Evolutionary conservation across 2,329 filamentous ascomycete genomes (phyloP), one percentile per base, ranked within the genome.

Genomic region (Monosporascus sp.): DNA sequence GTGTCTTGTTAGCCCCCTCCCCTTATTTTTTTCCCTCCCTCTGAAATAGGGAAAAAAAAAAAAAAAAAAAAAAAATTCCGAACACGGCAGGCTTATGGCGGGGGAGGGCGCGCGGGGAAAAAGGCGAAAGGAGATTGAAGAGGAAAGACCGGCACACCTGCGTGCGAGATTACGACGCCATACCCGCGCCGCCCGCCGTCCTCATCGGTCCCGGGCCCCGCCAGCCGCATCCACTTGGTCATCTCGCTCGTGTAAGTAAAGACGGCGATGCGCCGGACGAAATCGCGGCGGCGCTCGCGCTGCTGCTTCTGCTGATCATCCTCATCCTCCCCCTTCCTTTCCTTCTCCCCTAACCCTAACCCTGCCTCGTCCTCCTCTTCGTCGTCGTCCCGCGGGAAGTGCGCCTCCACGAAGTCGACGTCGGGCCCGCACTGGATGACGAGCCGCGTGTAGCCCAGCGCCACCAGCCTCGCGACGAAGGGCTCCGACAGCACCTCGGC

Each of bases 101-200:
- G 20, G 27, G 27, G n/a, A n/a, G n/a, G n/a, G n/a, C n/a, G n/a
- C 11, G 9, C 9, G 11, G 31, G 2, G 9, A 35, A 35, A 14
- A 35, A 8, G 19, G 19, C 14, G 9, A 14, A 20, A 43, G 6
- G 20, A 20, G 9, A 20, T 24, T 2, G 40, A 35, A 35, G 31
- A 35, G 31, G 31, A 3, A 35, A 35, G 51, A 43, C 17, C 11
- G 59, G 68, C 74, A 62, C 75, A 93, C 92, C 94, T 58, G 91
- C 93, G 74, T 99, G 94, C 45, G 87, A 91, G 55, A 99, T 87
- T 35, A 97, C 82, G 19, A 94, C 74, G 0, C 94, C 94, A 7
- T 85, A 80, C 0, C 65, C 69, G 14, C 77, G 70, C 17, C 72
- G 48, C 19, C 45, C 55, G 20, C 49, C 50, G 9, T 45, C 44